These are phyloP conservation scores for Cyberlindnera lachancei DNA, from an alignment of 805 yeast genomes.

Conservation along the genomic window DNA sequence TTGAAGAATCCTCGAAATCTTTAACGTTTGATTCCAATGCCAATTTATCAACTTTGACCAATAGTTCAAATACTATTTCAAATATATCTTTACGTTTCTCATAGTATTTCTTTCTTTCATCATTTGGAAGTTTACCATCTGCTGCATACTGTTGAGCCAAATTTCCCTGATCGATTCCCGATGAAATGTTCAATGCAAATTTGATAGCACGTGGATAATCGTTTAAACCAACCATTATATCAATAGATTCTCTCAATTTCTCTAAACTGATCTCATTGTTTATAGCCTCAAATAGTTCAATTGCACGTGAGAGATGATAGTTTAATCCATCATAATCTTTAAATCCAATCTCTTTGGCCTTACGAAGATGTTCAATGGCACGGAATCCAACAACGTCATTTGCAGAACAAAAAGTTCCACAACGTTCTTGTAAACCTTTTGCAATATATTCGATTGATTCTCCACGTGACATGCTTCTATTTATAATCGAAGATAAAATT, in stretches of 20 bases:
- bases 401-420: slow-evolving; percentile 91
- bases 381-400: slow-evolving; percentile 90
- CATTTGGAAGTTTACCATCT: slow-evolving; percentile 42
- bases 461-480: slow-evolving; percentile 84
- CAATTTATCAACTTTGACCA: slow-evolving; percentile 62
- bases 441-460: slow-evolving; percentile 89
- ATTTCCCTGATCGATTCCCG: slow-evolving; percentile 55
- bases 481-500: slow-evolving; percentile 79
- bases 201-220: slow-evolving; percentile 83
- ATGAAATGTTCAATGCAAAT: slow-evolving; percentile 70
- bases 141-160: slow-evolving; percentile 48
- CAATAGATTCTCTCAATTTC: slow-evolving; percentile 72
- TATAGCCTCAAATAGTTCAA: slow-evolving; percentile 68
- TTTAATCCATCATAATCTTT: slow-evolving; percentile 65
- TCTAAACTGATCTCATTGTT: slow-evolving; percentile 72
- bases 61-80: slow-evolving; percentile 64
- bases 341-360: slow-evolving; percentile 69
- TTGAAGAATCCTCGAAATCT: slow-evolving; percentile 6
- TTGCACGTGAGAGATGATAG: slow-evolving; percentile 66
- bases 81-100: slow-evolving; percentile 54
- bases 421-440: slow-evolving; percentile 78
- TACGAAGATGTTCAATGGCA: slow-evolving; percentile 85
- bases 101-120: slow-evolving; percentile 42
- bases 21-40: slow-evolving; percentile 35
- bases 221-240: slow-evolving; percentile 68